phyloP scores from a whole-genome alignment of 768 basidiomycete genomes.

The Neoboletus magnificus region DNA sequence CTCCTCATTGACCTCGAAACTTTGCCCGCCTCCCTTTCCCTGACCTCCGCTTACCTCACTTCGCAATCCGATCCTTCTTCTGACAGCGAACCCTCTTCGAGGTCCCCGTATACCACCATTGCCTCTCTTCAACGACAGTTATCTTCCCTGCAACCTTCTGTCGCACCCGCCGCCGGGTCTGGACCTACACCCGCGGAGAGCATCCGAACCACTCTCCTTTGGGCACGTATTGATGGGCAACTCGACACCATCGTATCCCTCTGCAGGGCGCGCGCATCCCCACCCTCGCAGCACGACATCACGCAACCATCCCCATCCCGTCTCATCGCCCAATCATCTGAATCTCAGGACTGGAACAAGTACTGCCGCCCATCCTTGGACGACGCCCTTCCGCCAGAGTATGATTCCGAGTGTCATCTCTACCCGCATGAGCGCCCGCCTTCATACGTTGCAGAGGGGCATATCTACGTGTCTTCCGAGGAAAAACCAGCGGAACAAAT shows the following conservation, averaged over 20 bases:
- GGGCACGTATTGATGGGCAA: slow-evolving; percentile 71
- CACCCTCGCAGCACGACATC: slow-evolving; percentile 7
- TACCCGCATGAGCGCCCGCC: slow-evolving; percentile 24
- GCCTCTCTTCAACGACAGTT: slow-evolving; percentile 65
- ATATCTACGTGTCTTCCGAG: neutral
- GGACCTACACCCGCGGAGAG: slow-evolving; percentile 40
- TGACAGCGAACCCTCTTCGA: neutral
- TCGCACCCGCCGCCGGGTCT: slow-evolving; percentile 1
- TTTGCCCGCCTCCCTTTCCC: slow-evolving; percentile 40
- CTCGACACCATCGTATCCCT: slow-evolving; percentile 65
- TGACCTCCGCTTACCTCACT: slow-evolving; percentile 11
- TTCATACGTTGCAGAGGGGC: slow-evolving; percentile 19
- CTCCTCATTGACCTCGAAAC: slow-evolving; percentile 67
- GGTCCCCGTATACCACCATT: slow-evolving; percentile 43
- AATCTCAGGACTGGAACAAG: slow-evolving; percentile 28
- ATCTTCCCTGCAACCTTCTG: slow-evolving; percentile 56
- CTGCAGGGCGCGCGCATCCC: slow-evolving; percentile 54
- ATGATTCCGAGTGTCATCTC: slow-evolving; percentile 35
- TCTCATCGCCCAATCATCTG: slow-evolving; percentile 26
- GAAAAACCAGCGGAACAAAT: slow-evolving; percentile 12
- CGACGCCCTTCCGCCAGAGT: slow-evolving; percentile 51
- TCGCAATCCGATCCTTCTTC: slow-evolving; percentile 9
- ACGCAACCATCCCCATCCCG: slow-evolving; percentile 18
- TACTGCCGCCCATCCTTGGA: slow-evolving; percentile 9
- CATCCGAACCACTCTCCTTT: slow-evolving; percentile 65